phyloP scores from a whole-genome alignment of 305 asterid species.

The Galium porrigens region DNA sequence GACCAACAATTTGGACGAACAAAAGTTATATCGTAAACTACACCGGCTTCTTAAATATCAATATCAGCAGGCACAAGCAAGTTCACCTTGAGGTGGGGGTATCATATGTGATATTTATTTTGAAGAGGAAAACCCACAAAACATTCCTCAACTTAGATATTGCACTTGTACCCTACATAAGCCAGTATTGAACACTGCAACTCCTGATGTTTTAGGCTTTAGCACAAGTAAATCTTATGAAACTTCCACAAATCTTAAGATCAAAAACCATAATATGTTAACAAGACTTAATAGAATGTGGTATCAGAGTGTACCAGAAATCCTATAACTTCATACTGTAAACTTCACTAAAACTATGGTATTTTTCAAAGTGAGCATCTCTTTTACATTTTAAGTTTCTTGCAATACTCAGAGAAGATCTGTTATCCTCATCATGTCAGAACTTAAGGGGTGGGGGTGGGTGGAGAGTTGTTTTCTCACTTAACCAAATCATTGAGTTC shows the following conservation, averaged over 20 bases:
- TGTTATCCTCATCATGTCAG: not conserved
- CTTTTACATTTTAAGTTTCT: not conserved
- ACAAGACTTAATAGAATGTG: not conserved
- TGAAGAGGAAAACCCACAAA: not conserved
- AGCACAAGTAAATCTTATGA: not conserved
- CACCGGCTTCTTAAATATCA: not conserved
- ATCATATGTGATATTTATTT: not conserved
- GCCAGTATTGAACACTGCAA: not conserved
- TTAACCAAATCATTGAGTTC: not conserved
- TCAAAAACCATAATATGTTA: not conserved
- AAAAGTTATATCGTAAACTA: not conserved
- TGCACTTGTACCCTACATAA: not conserved
- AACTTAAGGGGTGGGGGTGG: not conserved
- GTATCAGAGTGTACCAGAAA: not conserved
- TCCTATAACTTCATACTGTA: not conserved
- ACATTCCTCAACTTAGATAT: not conserved
- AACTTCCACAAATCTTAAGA: not conserved
- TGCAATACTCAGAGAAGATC: not conserved
- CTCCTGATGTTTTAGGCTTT: not conserved
- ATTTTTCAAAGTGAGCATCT: not conserved
- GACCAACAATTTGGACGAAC: not conserved
- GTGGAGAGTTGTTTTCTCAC: not conserved
- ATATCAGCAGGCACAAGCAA: not conserved
- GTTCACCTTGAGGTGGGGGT: not conserved
- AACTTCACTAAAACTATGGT: not conserved